Evolutionary conservation across 169 alveolate species (phyloP).

Genomic region (Eimeria zaria): DNA sequence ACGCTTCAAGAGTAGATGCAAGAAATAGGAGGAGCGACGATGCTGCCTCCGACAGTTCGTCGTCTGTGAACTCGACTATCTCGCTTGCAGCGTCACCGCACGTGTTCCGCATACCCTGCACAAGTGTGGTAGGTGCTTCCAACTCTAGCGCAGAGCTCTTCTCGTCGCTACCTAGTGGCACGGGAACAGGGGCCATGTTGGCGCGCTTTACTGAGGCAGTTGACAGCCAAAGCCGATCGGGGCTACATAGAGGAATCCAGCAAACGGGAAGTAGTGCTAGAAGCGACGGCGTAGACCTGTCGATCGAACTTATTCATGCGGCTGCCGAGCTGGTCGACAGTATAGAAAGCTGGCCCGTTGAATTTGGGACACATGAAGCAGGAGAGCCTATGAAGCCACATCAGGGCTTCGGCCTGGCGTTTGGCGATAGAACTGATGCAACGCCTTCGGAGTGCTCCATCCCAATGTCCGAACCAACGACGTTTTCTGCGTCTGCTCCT

Average conservation of each 20-base stretch:
- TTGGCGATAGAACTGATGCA: background rate
- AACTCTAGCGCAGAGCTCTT: background rate
- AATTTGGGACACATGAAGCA: background rate
- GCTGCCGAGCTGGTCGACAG: conserved; percentile 77
- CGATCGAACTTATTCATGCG: conserved; percentile 61
- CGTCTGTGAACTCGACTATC: conserved; percentile 49
- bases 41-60: conserved; percentile 63
- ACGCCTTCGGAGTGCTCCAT: background rate
- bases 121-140: background rate
- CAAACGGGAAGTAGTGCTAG: background rate
- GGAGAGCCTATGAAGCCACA: background rate
- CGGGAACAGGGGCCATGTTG: conserved; percentile 49
- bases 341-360: conserved; percentile 66
- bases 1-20: background rate
- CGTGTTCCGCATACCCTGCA: conserved; percentile 61
- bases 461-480: conserved; percentile 11
- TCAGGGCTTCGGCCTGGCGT: conserved; percentile 1
- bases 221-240: conserved; percentile 1
- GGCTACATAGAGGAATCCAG: background rate
- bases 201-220: conserved; percentile 45
- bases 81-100: conserved; percentile 68
- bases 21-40: background rate
- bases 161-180: background rate
- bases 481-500: background rate
- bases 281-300: conserved; percentile 9